Evolutionary conservation across 805 yeast species (phyloP), one percentile per base, ranked within the genome.

Genomic region (Candida stauntonica): DNA sequence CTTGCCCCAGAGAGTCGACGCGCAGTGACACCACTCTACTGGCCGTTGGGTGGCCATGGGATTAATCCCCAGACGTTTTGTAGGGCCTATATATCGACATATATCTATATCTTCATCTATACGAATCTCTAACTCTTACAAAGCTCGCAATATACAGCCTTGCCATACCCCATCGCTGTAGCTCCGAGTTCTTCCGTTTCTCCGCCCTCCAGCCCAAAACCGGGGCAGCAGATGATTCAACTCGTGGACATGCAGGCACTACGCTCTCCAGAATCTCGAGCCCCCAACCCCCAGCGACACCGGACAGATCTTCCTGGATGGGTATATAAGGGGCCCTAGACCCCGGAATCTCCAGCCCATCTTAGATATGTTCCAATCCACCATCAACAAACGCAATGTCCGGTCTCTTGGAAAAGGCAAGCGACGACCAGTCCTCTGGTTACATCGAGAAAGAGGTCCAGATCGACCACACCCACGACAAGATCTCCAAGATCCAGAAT

Each of bases 381-480:
- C 24, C 24, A 7, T 8, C 11, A 21, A 21, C 7, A 8, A 26
- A 21, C 24, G 11, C n/a, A 23, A 43, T 43, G 46, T 33, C 41
- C 11, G 38, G 39, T 8, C 14, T 45, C 4, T 32, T 40, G 4
- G 45, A 45, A 17, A 45, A 38, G 26, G 26, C 29, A 3, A 17
- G 23, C 7, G 45, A 36, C n/a, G 40, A 36, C 17, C 41, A 40
- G 17, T 35, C 42, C n/a, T 31, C 39, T 5, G 14, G 31, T 14
- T 17, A 16, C 18, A 30, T 14, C 26, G 41, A 39, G 32, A 29
- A 26, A 5, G 46, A 44, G 1, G 41, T 40, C 33, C 41, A 31
- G n/a, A 31, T 32, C 15, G 52, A 50, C 33, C 17, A 15, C 13
- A 45, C 51, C 2, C 34, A 39, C 19, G 46, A 46, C 2, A 48